Evolutionary conservation across 2,329 filamentous ascomycete genomes (phyloP), one percentile per base, ranked within the genome.

Genomic region (Lachnellula suecica): DNA sequence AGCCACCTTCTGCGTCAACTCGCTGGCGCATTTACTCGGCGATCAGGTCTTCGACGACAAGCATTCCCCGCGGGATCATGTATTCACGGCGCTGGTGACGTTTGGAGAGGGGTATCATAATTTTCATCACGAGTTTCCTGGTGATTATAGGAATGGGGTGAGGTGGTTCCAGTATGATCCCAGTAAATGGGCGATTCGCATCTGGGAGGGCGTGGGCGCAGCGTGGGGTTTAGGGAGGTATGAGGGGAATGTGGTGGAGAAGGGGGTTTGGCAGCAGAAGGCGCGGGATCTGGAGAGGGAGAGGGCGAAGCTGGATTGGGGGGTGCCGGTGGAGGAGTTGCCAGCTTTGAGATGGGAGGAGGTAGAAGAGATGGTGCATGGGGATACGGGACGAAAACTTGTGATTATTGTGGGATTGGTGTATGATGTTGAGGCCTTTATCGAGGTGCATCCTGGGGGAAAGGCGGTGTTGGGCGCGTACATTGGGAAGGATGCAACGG

Each of bases 111-210:
- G 90, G 25, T 95, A 95, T 77, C 90, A 95, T 81, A 95, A 95
- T 81, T 95, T 95, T 81, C 90, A 95, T 75, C 90, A 95, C 79
- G 90, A 95, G 72, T 95, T 95, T 75, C 91, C 91, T 49, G 93
- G 89, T 10, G 90, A 95, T 72, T 95, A 94, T 83, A 89, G 90
- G 70, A 95, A 95, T 70, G 90, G 89, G 57, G 93, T 94, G 63
- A 79, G 91, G 73, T 95, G 90, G 89, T 87, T 85, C 75, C 90
- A 95, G 75, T 95, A 95, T 67, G 90, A 95, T 71, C 90, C 90
- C 43, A 95, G 90, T 71, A 95, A 95, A 78, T 94, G 90, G 89
- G 81, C 76, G 68, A 95, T 95, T 77, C 90, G 85, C 85, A 65
- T 78, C 54, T 92, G 88, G 86, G 94, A 93, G 82, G 83, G 87